Evolutionary conservation across 805 yeast species (phyloP).

Genomic region (Wickerhamiella spandovensis): DNA sequence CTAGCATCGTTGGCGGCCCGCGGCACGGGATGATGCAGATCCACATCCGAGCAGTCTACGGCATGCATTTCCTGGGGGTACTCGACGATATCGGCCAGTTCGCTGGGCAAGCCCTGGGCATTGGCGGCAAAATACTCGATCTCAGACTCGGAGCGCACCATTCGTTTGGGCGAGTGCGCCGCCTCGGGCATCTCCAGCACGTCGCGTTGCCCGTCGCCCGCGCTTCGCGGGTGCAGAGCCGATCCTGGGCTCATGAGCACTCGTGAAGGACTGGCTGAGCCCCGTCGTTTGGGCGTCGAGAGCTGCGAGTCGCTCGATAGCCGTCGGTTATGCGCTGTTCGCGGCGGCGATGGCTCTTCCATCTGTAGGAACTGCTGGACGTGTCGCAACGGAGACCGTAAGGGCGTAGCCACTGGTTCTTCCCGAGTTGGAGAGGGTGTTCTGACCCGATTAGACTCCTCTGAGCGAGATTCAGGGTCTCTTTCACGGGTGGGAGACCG

Average conservation of each 20-base stretch:
- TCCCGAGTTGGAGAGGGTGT: too few relatives aligned
- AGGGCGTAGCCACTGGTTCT: not conserved
- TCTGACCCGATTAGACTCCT: too few relatives aligned
- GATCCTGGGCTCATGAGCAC: not conserved
- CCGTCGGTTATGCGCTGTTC: not conserved
- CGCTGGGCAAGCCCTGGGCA: not conserved
- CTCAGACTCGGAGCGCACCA: slow-evolving; percentile 1
- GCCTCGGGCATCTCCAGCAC: not conserved
- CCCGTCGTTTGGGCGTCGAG: not conserved
- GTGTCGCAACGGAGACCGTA: not conserved
- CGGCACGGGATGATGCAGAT: slow-evolving; percentile 1
- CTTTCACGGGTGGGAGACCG: too few relatives aligned
- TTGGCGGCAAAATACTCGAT: not conserved
- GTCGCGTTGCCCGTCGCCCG: not conserved
- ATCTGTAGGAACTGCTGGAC: not conserved
- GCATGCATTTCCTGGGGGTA: not conserved
- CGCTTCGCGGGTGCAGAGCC: not conserved
- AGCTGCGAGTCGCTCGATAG: not conserved
- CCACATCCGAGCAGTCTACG: not conserved
- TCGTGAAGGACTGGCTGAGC: not conserved
- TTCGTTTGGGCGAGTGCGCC: not conserved
- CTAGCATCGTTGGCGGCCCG: not conserved
- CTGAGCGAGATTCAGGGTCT: too few relatives aligned
- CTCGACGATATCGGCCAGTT: not conserved
- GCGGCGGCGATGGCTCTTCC: not conserved